These are phyloP conservation scores for Boletellus sp. DNA, from an alignment of 768 basidiomycete genomes.

Conservation along the genomic window DNA sequence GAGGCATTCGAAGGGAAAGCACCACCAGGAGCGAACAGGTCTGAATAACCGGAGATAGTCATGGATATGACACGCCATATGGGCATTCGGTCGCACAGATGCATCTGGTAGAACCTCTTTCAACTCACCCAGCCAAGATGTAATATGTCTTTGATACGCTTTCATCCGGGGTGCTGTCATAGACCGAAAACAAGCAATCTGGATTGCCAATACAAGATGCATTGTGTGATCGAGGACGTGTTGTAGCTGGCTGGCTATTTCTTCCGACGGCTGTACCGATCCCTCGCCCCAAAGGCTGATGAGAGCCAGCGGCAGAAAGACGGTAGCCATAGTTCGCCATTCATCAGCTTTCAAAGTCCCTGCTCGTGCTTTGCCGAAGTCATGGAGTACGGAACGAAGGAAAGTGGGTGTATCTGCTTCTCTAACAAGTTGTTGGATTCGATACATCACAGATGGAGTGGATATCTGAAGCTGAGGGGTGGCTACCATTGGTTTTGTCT, in stretches of 20 bases:
- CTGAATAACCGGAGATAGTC: conserved; percentile 36
- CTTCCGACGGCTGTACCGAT: background rate
- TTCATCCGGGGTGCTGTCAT: conserved; percentile 7
- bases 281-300: conserved; percentile 16
- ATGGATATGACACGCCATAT: conserved; percentile 28
- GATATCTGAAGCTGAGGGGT: too few species aligned
- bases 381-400: conserved; percentile 4
- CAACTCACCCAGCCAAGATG: too few species aligned
- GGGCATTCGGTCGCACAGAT: conserved; percentile 23
- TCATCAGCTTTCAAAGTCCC: conserved; percentile 22
- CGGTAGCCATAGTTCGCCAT: conserved; percentile 10
- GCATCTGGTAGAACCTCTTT: conserved; percentile 18
- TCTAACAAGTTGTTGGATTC: background rate
- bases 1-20: background rate
- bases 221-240: conserved; percentile 15
- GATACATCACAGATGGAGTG: too few species aligned
- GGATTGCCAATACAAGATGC: too few species aligned
- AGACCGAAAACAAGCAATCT: conserved; percentile 7
- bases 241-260: background rate
- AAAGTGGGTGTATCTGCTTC: background rate
- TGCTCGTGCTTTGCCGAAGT: conserved; percentile 14
- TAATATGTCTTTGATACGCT: conserved; percentile 14
- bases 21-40: conserved; percentile 35
- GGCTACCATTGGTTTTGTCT: too few species aligned
- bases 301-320: conserved; percentile 18